A percentile compares a stretch with the other conserved stretches of the same genome.
Conservation (phyloP, 2,329 filamentous ascomycete genomes). For the Diplodia seriata region DNA sequence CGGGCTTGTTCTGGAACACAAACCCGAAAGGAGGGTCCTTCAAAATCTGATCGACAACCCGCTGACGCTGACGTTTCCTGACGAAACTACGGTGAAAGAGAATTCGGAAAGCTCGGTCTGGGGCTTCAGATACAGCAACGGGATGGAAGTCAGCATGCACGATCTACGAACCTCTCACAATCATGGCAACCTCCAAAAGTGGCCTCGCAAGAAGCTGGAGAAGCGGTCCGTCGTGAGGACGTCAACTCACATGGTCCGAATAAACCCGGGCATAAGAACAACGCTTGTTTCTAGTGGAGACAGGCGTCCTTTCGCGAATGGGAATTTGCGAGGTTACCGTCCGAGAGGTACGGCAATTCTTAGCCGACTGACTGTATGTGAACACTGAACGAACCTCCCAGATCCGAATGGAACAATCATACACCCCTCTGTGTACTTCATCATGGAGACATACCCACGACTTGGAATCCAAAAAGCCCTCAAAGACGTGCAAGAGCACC, state of each 20-base stretch:
- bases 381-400: not conserved
- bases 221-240: too few relatives aligned
- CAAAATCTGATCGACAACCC: not conserved
- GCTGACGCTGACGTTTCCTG: not conserved
- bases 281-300: not conserved
- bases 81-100: not conserved
- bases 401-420: not conserved
- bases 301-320: not conserved
- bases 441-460: not conserved
- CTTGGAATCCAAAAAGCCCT: not conserved
- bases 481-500: not conserved
- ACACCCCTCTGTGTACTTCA: not conserved
- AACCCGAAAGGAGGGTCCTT: too few relatives aligned
- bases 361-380: not conserved
- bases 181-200: not conserved
- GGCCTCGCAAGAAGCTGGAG: too few relatives aligned
- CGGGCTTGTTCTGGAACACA: too few relatives aligned
- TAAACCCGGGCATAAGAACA: too few relatives aligned
- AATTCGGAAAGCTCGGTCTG: not conserved
- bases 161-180: not conserved
- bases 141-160: not conserved
- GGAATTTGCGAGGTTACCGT: not conserved
- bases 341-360: not conserved
- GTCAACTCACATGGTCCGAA: too few relatives aligned
- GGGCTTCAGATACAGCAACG: not conserved